Base-by-base conservation (phyloP, 1,139 yeast species). In the Spencermartinsiella ligniputridi region DNA sequence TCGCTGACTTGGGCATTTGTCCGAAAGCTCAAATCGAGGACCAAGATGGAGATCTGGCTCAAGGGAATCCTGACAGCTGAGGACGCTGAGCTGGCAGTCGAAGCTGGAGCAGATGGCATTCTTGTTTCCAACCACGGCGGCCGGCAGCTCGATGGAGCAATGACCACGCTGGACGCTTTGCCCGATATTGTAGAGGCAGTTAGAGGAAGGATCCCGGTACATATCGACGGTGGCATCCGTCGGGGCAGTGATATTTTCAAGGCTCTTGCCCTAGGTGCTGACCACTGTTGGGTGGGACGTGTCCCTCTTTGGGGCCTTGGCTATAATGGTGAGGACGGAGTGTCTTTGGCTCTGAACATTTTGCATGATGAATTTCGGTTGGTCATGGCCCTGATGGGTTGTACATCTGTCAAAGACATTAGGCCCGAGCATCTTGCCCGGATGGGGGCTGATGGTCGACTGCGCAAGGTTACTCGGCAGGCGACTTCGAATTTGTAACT, bases 71-170 rank as follows among this genome's bases (percentile, higher is more conserved):
- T 76, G 49, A 65, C 75, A 2, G 76, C 74, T 19, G 80, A 75
- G 44, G 83, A 78, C 51, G 73, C 79, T 13, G 54, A 75, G 37
- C 63, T 60, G 47, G 80, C 79, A n/a, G 74, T 77, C 3, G 74
- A 76, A 47, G 57, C 72, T 43, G 79, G 79, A 0, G 70, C 75
- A 6, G 75, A 74, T 35, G 83, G 82, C 8, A 73, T 78, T 42
- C 73, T 79, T 30, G 66, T 80, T 32, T 78, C 83, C n/a, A 80
- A 79, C 57, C 85, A 80, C 55, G 86, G 86, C 29, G 85, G 85
- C 18, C 64, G 85, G 44, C 85, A 80, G 57, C 68, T 80, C 40
- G 85, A 80, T 51, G 77, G 71, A 46, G 70, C 81, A 1, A 68
- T 71, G 56, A 75, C 83, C 0, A 81, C 85, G 6, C 62, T 80